Evolutionary conservation across 2,329 filamentous ascomycete genomes (phyloP).

Genomic region (Nemania sp.): DNA sequence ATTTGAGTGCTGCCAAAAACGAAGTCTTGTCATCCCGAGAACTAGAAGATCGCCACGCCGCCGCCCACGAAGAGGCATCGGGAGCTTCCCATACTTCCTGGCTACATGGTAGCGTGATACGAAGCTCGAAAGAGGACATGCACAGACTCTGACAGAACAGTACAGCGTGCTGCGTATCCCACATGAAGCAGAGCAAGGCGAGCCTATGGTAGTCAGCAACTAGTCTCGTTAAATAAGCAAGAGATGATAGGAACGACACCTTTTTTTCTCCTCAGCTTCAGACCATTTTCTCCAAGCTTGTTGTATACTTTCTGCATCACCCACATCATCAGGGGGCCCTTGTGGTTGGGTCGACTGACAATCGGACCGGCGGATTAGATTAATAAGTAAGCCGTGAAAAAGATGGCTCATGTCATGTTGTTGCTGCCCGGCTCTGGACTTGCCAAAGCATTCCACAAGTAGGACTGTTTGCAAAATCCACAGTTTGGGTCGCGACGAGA

Average conservation of each 20-base stretch:
- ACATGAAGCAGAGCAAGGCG: constrained; percentile 72
- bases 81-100: constrained; percentile 68
- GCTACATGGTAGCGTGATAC: constrained; percentile 66
- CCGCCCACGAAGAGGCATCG: constrained; percentile 63
- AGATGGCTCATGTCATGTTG: constrained; percentile 74
- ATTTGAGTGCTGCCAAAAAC: constrained; percentile 66
- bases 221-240: background rate
- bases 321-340: constrained; percentile 42
- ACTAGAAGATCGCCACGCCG: constrained; percentile 50
- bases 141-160: constrained; percentile 74
- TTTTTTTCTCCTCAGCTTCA: constrained; percentile 68
- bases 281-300: constrained; percentile 65
- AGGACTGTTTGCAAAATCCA: constrained; percentile 73
- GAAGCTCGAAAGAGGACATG: constrained; percentile 74
- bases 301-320: constrained; percentile 56
- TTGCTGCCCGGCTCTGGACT: constrained; percentile 70
- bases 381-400: constrained; percentile 56
- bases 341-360: constrained; percentile 52
- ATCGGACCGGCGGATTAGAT: constrained; percentile 54
- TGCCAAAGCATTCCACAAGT: constrained; percentile 73
- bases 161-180: constrained; percentile 74
- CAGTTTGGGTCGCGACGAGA: constrained; percentile 68
- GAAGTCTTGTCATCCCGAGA: constrained; percentile 50
- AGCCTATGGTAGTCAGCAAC: constrained; percentile 48
- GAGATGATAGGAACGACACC: constrained; percentile 49